Evolutionary conservation across 129 eudicot genomes (phyloP).

Genomic region (Flaveria ramosissima): DNA sequence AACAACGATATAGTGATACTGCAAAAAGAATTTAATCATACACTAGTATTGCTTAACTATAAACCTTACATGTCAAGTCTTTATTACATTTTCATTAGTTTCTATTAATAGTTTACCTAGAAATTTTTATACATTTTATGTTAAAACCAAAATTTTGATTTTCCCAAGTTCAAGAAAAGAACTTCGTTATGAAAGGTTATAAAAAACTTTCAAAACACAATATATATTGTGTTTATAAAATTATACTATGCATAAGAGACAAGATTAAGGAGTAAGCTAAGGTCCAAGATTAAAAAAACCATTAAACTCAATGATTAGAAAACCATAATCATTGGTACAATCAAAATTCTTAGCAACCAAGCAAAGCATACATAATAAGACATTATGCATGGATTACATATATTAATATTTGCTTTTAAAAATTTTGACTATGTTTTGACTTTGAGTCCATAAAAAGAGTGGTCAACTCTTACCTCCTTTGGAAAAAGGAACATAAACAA

Average conservation of each 20-base stretch:
- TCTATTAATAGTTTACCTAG: background rate
- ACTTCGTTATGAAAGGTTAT: background rate
- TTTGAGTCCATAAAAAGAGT: background rate
- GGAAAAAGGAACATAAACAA: background rate
- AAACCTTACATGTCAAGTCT: too few relatives aligned
- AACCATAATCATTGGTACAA: conserved; percentile 35
- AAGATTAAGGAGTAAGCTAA: conserved; percentile 35
- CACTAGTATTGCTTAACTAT: too few relatives aligned
- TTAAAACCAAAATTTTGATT: background rate
- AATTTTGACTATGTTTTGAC: conserved; percentile 10
- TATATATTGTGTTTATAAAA: conserved; percentile 15
- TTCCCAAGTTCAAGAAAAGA: background rate
- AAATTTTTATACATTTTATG: background rate
- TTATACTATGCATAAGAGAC: conserved; percentile 23
- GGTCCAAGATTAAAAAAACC: conserved; percentile 14
- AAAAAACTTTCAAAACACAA: background rate
- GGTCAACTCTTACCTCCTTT: conserved; percentile 29
- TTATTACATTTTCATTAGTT: too few relatives aligned
- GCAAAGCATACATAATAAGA: conserved; percentile 34
- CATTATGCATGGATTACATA: conserved; percentile 22
- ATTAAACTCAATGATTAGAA: conserved; percentile 30
- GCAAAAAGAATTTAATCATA: too few relatives aligned
- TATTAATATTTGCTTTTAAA: conserved; percentile 13
- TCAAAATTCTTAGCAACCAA: conserved; percentile 44
- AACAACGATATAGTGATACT: too few relatives aligned